Evolutionary conservation across 2,329 filamentous ascomycete species (phyloP), one percentile per base, ranked within the genome.

Genomic region (Fusarium begoniae): DNA sequence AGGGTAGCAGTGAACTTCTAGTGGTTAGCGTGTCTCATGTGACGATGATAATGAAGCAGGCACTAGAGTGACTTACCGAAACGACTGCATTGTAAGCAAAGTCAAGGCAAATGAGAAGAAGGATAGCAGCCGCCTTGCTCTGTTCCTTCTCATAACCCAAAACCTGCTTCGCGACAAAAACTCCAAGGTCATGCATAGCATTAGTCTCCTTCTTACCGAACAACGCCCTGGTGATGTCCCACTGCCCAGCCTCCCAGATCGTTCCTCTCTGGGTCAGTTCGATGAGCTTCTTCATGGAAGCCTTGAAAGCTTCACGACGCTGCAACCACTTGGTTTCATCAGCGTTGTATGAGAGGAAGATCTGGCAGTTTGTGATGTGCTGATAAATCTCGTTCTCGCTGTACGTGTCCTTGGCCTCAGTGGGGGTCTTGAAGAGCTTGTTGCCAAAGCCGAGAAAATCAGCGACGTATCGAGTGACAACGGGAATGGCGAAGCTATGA

Each of bases 321-420:
- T 76, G 62, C 26, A 77, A 30, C 24, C 63, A 54, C 61, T 78
- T 78, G 7, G 76, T 78, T 24, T 78, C 76, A 10, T 78, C 76
- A 2, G 64, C 40, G 50, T 75, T 75, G 38, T 78, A 78, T 2
- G 75, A 62, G 1, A 78, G 57, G 66, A 78, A 78, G 1, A 72
- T 48, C 24, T 78, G 76, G 20, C 76, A 78, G 58, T 78, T 77
- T 12, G 73, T 77, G 57, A 78, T 78, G 44, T 78, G 76, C 48
- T 77, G 74, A 10, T 78, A 78, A 6, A 78, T 70, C 28, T 77
- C 70, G 30, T 78, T 78, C 59, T 78, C 76, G 6, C 51, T 61
- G 47, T 70, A 65, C 5, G 26, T 56, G 18, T 26, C 61, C 9
- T 48, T 59, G 63, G 15, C 6, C 3, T 17, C 43, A 20, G 20